Base-by-base conservation (phyloP, 75 land plant genomes). In the Azolla pinnata region DNA sequence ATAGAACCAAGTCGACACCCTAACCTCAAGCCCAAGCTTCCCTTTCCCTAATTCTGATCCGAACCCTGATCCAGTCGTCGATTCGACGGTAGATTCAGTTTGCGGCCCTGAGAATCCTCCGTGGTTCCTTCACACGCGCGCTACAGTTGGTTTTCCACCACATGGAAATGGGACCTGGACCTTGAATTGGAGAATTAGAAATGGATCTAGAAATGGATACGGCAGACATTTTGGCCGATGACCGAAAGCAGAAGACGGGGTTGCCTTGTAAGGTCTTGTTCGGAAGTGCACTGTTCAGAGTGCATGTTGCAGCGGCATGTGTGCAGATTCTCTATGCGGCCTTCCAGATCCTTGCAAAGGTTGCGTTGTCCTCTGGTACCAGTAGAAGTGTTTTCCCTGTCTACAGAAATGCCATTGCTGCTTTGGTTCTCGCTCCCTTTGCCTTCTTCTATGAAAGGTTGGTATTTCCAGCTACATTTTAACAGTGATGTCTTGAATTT, bases 371-470 rank as follows among this genome's bases (percentile, higher is more conserved):
- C 45, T 76, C 73, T 76, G 97, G 97, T 25, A 64, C 86, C 23
- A 85, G 86, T 69, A 88, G 76, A 30, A 48, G 82, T 35, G 95
- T 92, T 14, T 92, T 74, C 63, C 82, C 84, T 7, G 79, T 85
- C 16, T 92, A 88, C 42, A 60, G 92, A 40, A 85, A 92, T 72
- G 75, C 77, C 65, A 82, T 92, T 56, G 97, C 90, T 40, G 42
- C 81, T 25, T 28, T 78, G 24, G 61, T 83, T 7, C 76, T 88
- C 31, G 61, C 62, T 3, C 89, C 85, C 28, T 82, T 75, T 44
- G 97, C 97, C 5, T 84, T 77, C 64, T 82, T 82, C 57, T 64
- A 79, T 0, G 97, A 92, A 38, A 92, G 81, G 97, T 88, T n/a
- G n/a, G n/a, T n/a, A n/a, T n/a, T n/a, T n/a, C n/a, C n/a, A n/a